These are phyloP conservation scores for Kluyveromyces wickerhamii DNA, from an alignment of 805 yeast genomes.

Conservation along the genomic window DNA sequence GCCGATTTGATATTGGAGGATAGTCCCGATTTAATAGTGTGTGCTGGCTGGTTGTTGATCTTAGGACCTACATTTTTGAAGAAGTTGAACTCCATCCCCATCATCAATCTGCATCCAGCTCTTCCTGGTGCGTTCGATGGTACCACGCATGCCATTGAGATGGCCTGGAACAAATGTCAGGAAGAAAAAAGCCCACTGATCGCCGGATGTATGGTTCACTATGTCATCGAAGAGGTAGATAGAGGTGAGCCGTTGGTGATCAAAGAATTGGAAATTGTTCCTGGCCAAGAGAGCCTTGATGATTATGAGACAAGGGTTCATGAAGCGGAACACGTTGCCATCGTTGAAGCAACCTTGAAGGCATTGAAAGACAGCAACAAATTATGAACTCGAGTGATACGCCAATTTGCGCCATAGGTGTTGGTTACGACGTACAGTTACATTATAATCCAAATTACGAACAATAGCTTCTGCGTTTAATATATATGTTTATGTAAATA, in stretches of 20 bases:
- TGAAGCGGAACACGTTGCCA: constrained; percentile 76
- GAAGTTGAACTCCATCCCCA: constrained; percentile 62
- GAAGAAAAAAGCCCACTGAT: constrained; percentile 48
- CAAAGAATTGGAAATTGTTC: constrained; percentile 60
- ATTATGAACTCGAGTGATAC: too few species aligned
- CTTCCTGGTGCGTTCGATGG: constrained; percentile 97
- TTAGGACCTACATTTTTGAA: constrained; percentile 67
- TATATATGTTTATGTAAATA: too few species aligned
- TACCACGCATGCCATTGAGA: constrained; percentile 82
- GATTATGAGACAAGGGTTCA: constrained; percentile 80
- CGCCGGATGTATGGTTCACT: constrained; percentile 95
- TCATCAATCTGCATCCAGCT: constrained; percentile 94
- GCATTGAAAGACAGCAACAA: constrained; percentile 34
- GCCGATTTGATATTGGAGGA: constrained; percentile 56
- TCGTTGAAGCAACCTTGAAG: constrained; percentile 79
- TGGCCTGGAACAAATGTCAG: constrained; percentile 95
- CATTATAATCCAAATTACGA: too few species aligned
- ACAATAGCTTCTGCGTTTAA: too few species aligned
- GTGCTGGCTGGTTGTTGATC: constrained; percentile 98
- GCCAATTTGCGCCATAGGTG: too few species aligned
- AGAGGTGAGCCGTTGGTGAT: constrained; percentile 85
- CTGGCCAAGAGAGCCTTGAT: constrained; percentile 64
- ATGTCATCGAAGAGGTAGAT: constrained; percentile 94
- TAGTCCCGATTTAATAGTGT: constrained; percentile 80
- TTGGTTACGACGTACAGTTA: too few species aligned